Evolutionary conservation across 768 basidiomycete genomes (phyloP), one percentile per base, ranked within the genome.

Genomic region (Suillus subaureus): DNA sequence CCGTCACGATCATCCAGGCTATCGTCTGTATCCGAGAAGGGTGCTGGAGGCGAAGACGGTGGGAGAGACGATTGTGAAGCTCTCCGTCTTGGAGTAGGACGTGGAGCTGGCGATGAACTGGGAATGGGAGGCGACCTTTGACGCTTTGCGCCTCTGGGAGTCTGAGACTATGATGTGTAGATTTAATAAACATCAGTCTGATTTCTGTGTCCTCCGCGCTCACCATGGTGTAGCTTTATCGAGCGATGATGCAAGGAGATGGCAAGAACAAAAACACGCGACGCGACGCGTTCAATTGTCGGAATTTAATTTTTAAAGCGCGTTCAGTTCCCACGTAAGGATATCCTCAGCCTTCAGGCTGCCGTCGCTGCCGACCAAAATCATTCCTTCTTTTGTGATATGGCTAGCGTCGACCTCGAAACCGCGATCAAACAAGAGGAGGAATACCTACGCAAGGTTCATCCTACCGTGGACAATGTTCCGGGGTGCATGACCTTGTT

Each of bases 21-120:
- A 28, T 94, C 94, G 63, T 96, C 92, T 31, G 93, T 91, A 70
- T 97, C 96, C 6, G 90, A 90, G 73, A 97, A 94, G 6, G 89
- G 88, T 2, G 87, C 83, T 5, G 89, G 92, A 5, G 94, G 92
- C 6, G 93, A 94, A 1, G 92, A 93, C 13, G 93, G 94, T 0
- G 93, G 94, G 9, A 96, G 82, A 23, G 93, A 94, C 18, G 92
- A 92, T 51, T 85, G 82, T 26, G 89, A 87, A 72, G 83, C 80
- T 75, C 83, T 84, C 76, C 87, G 82, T 62, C 80, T 77, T 43
- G 83, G 79, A 28, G 82, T 78, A 61, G 80, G 76, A 28, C 74
- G 78, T 47, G 79, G 76, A 26, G 79, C 74, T 33, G 85, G 84
- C 4, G 89, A 87, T 40, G 81, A 82, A 43, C 76, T 77, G 28